Percentiles rank a stretch among this genome's conserved stretches.
Conservation (phyloP, 495 filamentous ascomycete species). For the Talaromyces liani region DNA sequence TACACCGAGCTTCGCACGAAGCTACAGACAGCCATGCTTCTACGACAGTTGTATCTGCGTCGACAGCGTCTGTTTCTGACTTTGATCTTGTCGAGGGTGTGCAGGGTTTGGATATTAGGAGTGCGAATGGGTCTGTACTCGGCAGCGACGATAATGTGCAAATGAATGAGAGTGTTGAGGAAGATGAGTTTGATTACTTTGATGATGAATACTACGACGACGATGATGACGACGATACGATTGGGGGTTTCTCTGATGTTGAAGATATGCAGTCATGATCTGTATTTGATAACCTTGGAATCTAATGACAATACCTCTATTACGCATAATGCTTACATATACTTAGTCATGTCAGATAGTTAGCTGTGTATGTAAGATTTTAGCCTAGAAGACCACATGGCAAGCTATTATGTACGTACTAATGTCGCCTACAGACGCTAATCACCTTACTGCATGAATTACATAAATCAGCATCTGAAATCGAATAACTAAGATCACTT, state of each 20-base stretch:
- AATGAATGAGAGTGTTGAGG: conserved; percentile 9
- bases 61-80: neutral
- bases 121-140: conserved; percentile 10
- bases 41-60: neutral
- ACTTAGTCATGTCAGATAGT: too few relatives aligned
- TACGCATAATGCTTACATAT: too few relatives aligned
- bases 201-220: conserved; percentile 9
- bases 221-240: conserved; percentile 10
- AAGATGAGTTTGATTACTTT: conserved; percentile 16
- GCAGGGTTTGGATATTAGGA: conserved; percentile 14
- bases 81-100: conserved; percentile 7
- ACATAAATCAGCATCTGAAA: neutral
- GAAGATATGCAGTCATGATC: neutral
- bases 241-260: conserved; percentile 5
- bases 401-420: neutral
- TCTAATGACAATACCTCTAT: neutral
- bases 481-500: too few relatives aligned
- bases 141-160: conserved; percentile 1
- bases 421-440: neutral
- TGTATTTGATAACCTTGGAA: neutral
- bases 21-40: conserved; percentile 22
- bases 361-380: neutral
- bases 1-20: conserved; percentile 25
- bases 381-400: neutral
- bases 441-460: neutral